These are phyloP conservation scores for Chlorophyllum brunneum DNA, from an alignment of 768 basidiomycete species.

Conservation along the genomic window DNA sequence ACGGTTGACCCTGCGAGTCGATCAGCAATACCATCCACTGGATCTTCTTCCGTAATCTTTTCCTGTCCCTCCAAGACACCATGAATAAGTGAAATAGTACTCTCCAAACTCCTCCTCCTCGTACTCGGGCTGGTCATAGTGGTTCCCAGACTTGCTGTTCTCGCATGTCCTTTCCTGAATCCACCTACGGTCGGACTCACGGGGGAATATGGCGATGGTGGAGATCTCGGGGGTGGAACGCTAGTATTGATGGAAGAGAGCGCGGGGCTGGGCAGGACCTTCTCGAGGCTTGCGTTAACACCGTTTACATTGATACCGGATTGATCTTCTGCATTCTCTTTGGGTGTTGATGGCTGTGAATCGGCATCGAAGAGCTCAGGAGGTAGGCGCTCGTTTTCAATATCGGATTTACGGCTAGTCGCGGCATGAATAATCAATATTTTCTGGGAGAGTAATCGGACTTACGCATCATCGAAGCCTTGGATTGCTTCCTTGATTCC, in stretches of 20 bases:
- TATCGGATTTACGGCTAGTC: conserved; percentile 88
- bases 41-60: conserved; percentile 35
- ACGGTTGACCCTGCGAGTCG: conserved; percentile 33
- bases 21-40: conserved; percentile 29
- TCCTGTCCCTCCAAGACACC: conserved; percentile 81
- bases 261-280: conserved; percentile 23
- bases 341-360: conserved; percentile 54
- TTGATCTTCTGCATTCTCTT: conserved; percentile 39
- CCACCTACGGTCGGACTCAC: conserved; percentile 38
- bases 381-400: conserved; percentile 98
- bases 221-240: conserved; percentile 22
- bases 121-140: conserved; percentile 95
- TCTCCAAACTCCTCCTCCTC: conserved; percentile 87
- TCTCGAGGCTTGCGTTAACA: conserved; percentile 40
- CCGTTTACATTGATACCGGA: conserved; percentile 44
- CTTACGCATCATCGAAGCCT: conserved; percentile 94
- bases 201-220: conserved; percentile 30
- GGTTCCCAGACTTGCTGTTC: conserved; percentile 86
- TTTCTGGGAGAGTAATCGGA: conserved; percentile 18
- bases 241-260: conserved; percentile 14
- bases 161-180: conserved; percentile 68
- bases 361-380: conserved; percentile 88
- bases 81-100: conserved; percentile 92
- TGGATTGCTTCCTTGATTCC: conserved; percentile 94
- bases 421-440: neutral